Evolutionary conservation across 2,329 filamentous ascomycete species (phyloP).

Genomic region (Penicillium sp.): DNA sequence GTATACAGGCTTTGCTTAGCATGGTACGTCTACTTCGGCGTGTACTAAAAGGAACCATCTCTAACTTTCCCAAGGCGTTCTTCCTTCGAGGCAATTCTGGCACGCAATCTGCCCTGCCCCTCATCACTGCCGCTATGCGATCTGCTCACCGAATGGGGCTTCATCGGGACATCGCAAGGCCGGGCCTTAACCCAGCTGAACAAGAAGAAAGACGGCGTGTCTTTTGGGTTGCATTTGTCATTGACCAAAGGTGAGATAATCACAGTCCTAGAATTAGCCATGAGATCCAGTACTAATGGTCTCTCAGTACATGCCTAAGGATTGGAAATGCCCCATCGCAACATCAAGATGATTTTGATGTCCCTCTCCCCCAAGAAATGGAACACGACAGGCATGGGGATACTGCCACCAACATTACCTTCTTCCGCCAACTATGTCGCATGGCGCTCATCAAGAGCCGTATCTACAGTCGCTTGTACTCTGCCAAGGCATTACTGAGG

Average conservation of each 20-base stretch:
- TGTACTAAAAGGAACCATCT: not conserved
- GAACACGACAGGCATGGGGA: constrained; percentile 84
- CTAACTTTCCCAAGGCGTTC: constrained; percentile 50
- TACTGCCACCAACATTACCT: constrained; percentile 78
- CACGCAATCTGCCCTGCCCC: constrained; percentile 81
- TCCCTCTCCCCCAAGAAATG: constrained; percentile 81
- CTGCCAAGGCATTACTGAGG: constrained; percentile 80
- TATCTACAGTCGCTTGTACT: constrained; percentile 85
- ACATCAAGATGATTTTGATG: constrained; percentile 79
- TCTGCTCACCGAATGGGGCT: constrained; percentile 87
- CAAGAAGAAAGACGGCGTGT: constrained; percentile 79
- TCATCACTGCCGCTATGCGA: constrained; percentile 82
- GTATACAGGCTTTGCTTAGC: constrained; percentile 84
- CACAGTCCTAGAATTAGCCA: not conserved
- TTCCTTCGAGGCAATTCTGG: constrained; percentile 95
- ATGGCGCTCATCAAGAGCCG: constrained; percentile 84
- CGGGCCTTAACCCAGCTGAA: constrained; percentile 83
- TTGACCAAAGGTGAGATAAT: constrained; percentile 60
- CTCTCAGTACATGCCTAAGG: constrained; percentile 57
- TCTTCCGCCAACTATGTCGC: constrained; percentile 89
- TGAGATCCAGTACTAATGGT: not conserved
- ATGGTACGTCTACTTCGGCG: constrained; percentile 53
- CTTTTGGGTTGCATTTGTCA: constrained; percentile 69
- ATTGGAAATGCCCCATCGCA: constrained; percentile 64
- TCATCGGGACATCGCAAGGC: constrained; percentile 81